Base-by-base conservation (phyloP, 768 basidiomycete species). In the Rhodosporidiobolus sp. region DNA sequence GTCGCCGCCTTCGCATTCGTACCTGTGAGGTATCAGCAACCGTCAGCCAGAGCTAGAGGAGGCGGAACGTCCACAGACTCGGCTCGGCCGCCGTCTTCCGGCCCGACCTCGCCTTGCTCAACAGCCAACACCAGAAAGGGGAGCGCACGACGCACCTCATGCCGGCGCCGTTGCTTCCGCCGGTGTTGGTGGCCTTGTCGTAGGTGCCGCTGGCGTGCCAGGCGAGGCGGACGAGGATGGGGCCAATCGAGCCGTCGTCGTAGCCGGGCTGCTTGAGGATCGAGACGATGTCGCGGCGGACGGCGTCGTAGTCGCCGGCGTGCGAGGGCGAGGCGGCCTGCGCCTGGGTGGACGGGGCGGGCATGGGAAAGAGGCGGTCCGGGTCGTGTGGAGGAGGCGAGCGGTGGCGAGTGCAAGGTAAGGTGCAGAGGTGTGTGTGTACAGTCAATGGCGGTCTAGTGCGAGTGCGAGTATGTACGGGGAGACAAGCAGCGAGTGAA, bases 111-210 rank as follows among this genome's bases (percentile, higher is more conserved):
- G 54, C n/a, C 52, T 22, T 6, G 24, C 52, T 12, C 6, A 5
- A 9, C 52, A 26, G 8, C 52, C n/a, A 12, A n/a, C 52, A 24
- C 17, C 45, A 9, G 49, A 26, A 35, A 17, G 14, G 65, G 11
- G 6, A 6, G 19, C 30, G 46, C 8, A 20, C 4, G 32, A 34
- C 56, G 22, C 34, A 70, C 61, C 74, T 49, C 95, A 99, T 99
- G 30, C 94, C 97, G 7, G 95, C 95, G 76, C 92, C 94, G 85
- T 99, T 97, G 84, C 80, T 81, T 26, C 83, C 83, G 58, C 83
- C 83, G 28, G 82, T 80, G 57, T 80, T 91, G 90, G 79, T 77
- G 54, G 80, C 35, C 34, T 57, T 60, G 58, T 72, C 73, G 62
- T 66, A 66, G 11, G 66, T 73, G 0, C 67, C 67, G 20, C 30